A percentile compares a stretch with the other conserved stretches of the same genome.
These are phyloP conservation scores for Coemansia sp. DNA, from an alignment of 192 early-diverging fungal genomes.

Conservation along the genomic window DNA sequence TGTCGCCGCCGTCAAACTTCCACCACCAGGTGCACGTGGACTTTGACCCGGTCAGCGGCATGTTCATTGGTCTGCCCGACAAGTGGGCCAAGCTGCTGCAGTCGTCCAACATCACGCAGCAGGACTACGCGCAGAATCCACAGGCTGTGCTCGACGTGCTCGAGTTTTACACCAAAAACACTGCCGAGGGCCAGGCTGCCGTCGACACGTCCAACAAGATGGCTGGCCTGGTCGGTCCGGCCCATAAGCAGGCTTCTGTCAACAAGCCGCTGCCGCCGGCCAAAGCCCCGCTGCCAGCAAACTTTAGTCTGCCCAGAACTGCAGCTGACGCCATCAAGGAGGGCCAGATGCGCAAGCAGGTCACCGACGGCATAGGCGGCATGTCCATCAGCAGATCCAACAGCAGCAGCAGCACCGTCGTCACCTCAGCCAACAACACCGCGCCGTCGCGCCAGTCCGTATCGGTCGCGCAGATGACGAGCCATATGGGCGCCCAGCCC, in stretches of 20 bases:
- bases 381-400: slow-evolving; percentile 45
- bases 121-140: slow-evolving; percentile 97
- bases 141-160: slow-evolving; percentile 97
- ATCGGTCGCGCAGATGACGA: not conserved
- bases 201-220: slow-evolving; percentile 55
- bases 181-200: slow-evolving; percentile 43
- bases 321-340: slow-evolving; percentile 52
- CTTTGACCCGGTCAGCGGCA: slow-evolving; percentile 59
- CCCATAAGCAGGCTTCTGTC: not conserved
- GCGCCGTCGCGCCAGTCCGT: slow-evolving; percentile 12
- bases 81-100: slow-evolving; percentile 94
- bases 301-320: slow-evolving; percentile 46
- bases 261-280: slow-evolving; percentile 52
- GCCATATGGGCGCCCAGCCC: slow-evolving; percentile 15
- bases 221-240: slow-evolving; percentile 48
- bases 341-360: slow-evolving; percentile 52
- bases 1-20: slow-evolving; percentile 59
- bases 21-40: slow-evolving; percentile 61
- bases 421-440: slow-evolving; percentile 8
- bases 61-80: slow-evolving; percentile 82
- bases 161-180: slow-evolving; percentile 96
- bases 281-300: slow-evolving; percentile 41
- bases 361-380: slow-evolving; percentile 48
- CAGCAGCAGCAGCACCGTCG: slow-evolving; percentile 23
- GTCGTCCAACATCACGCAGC: slow-evolving; percentile 91